These are phyloP conservation scores for Penicillium bialowiezense DNA, from an alignment of 495 filamentous ascomycete genomes.

Conservation along the genomic window DNA sequence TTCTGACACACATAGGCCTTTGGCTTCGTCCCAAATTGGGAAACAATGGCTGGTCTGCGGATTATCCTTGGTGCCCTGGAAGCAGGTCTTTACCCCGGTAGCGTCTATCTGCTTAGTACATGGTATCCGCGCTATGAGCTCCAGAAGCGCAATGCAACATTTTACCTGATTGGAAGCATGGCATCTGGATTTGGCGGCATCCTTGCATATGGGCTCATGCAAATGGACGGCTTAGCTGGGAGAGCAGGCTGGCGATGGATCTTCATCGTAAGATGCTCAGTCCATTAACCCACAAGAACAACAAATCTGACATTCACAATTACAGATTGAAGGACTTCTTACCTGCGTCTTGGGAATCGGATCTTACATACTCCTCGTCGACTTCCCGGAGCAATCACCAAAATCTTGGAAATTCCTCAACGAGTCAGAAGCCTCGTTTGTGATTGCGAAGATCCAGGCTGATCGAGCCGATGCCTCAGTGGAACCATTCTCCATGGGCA, in stretches of 20 bases:
- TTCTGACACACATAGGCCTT: neutral
- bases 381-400: conserved; percentile 46
- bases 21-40: conserved; percentile 53
- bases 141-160: conserved; percentile 53
- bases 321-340: conserved; percentile 37
- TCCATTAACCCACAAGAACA: neutral
- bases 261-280: conserved; percentile 42
- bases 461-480: conserved; percentile 50
- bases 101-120: conserved; percentile 51
- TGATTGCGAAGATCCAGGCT: conserved; percentile 47
- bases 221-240: conserved; percentile 41
- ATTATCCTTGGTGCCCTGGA: conserved; percentile 60
- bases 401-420: conserved; percentile 46
- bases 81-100: conserved; percentile 56
- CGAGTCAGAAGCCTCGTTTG: conserved; percentile 38
- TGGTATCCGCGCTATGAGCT: conserved; percentile 59
- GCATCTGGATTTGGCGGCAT: conserved; percentile 56
- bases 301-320: neutral
- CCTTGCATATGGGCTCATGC: conserved; percentile 56
- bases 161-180: conserved; percentile 51
- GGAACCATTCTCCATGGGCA: conserved; percentile 36
- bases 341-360: conserved; percentile 31
- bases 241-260: conserved; percentile 57
- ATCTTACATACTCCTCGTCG: conserved; percentile 46
- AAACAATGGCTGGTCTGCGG: conserved; percentile 48